Base-by-base conservation (phyloP, 2,329 filamentous ascomycete species). In the Clarireedia paspali region DNA sequence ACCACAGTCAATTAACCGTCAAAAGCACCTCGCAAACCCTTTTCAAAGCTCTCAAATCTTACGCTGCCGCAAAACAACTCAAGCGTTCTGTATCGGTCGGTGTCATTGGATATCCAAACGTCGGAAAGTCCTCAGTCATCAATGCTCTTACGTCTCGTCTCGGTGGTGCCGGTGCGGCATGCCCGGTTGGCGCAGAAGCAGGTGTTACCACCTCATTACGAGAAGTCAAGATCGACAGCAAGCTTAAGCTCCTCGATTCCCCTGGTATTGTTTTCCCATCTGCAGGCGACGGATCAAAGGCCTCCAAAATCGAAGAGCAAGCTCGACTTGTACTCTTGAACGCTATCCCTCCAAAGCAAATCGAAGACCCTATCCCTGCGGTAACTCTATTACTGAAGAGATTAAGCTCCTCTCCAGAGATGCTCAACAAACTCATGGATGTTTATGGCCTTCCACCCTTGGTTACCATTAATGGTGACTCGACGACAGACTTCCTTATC, bases 41-140 rank as follows among this genome's bases (percentile, higher is more conserved):
- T 9, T 91, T 96, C 77, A 89, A 86, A 66, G 89, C 91, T 0
- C 82, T 96, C 59, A 96, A 96, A 77, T 86, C 89, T 45, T 96
- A 88, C 68, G 89, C 91, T 9, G 86, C 89, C 57, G 82, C 81
- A 59, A 88, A 88, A 66, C 86, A 95, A 70, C 77, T 96, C 63
- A 95, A 95, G 78, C 87, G 91, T 55, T 87, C 91, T 53, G 84
- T 95, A 66, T 91, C 89, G 20, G 91, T 96, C 59, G 91, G 91
- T 62, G 89, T 96, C 60, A 95, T 96, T 64, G 91, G 91, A 27
- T 96, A 96, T 71, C 91, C 91, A 66, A 96, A 96, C 70, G 91
- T 96, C 58, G 91, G 91, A 70, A 96, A 96, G 77, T 95, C 90
- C 27, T 96, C 91, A 50, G 90, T 96, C 66, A 96, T 96, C 79